phyloP scores from a whole-genome alignment of 2,329 filamentous ascomycete species.

The Trichoderma guizhouense region DNA sequence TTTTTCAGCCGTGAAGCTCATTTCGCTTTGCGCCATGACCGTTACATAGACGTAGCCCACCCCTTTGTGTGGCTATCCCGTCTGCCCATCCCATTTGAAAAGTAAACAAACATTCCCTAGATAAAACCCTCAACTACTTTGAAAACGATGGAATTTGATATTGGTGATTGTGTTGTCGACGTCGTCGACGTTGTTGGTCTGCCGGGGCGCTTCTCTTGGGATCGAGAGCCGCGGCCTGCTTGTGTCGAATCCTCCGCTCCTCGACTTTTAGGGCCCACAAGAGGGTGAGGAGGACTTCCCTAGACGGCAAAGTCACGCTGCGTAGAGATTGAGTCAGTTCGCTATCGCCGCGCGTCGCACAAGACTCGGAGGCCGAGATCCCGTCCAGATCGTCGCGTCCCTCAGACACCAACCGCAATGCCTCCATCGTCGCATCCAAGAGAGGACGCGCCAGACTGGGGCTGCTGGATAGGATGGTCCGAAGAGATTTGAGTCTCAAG shows the following conservation, averaged over 20 bases:
- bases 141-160: conserved; percentile 26
- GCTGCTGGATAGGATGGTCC: conserved; percentile 69
- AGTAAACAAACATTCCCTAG: conserved; percentile 23
- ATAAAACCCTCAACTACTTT: conserved; percentile 21
- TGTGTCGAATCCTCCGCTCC: conserved; percentile 34
- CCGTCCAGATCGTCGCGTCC: conserved; percentile 47
- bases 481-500: conserved; percentile 59
- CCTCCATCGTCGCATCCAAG: conserved; percentile 69
- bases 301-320: conserved; percentile 42
- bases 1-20: not conserved
- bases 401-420: conserved; percentile 68
- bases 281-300: conserved; percentile 47
- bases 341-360: conserved; percentile 37
- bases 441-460: conserved; percentile 70
- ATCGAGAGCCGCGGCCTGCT: conserved; percentile 24
- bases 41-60: not conserved
- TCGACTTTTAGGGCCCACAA: conserved; percentile 46
- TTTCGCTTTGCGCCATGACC: not conserved
- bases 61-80: not conserved
- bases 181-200: conserved; percentile 14
- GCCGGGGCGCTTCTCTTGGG: conserved; percentile 26
- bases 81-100: not conserved
- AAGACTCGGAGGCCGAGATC: conserved; percentile 32
- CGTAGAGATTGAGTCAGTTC: conserved; percentile 37
- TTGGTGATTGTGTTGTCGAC: conserved; percentile 18